Evolutionary conservation across 805 yeast genomes (phyloP).

Genomic region (Lachancea dasiensis): DNA sequence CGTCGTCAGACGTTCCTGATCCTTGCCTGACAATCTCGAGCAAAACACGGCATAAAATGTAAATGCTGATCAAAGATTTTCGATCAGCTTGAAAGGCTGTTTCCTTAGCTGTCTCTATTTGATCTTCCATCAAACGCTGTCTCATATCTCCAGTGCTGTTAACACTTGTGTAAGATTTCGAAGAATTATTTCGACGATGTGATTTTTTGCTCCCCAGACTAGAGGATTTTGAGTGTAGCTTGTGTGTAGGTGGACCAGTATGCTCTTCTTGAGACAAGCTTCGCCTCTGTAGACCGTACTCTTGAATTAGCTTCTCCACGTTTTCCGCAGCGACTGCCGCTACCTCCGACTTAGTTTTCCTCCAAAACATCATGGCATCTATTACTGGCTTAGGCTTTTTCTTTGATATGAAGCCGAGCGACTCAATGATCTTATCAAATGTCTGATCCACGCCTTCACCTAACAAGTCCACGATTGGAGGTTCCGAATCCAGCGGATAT

Average conservation of each 20-base stretch:
- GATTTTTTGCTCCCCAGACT: slow-evolving; percentile 32
- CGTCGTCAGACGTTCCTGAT: slow-evolving; percentile 68
- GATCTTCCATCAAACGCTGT: slow-evolving; percentile 40
- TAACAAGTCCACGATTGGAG: slow-evolving; percentile 69
- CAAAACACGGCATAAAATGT: slow-evolving; percentile 81
- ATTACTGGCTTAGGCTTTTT: slow-evolving; percentile 91
- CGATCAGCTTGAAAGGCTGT: slow-evolving; percentile 80
- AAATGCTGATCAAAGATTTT: slow-evolving; percentile 80
- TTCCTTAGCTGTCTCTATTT: slow-evolving; percentile 44
- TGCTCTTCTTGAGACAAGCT: slow-evolving; percentile 1
- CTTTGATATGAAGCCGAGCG: slow-evolving; percentile 86
- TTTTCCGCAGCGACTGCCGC: slow-evolving; percentile 58
- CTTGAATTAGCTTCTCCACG: slow-evolving; percentile 39
- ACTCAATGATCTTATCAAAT: slow-evolving; percentile 79
- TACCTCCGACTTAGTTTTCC: slow-evolving; percentile 85
- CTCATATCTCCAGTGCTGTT: slow-evolving; percentile 47
- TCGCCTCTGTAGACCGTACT: slow-evolving; percentile 22
- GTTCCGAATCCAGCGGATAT: slow-evolving; percentile 58
- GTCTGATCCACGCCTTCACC: slow-evolving; percentile 82
- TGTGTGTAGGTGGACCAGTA: slow-evolving; percentile 13
- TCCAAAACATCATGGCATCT: slow-evolving; percentile 98
- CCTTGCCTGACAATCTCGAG: slow-evolving; percentile 90
- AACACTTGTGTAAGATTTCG: slow-evolving; percentile 34
- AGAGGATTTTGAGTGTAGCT: slow-evolving; percentile 28
- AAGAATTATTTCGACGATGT: slow-evolving; percentile 48